Conservation (phyloP, 2,329 filamentous ascomycete species). For the Didymella arachidicola region DNA sequence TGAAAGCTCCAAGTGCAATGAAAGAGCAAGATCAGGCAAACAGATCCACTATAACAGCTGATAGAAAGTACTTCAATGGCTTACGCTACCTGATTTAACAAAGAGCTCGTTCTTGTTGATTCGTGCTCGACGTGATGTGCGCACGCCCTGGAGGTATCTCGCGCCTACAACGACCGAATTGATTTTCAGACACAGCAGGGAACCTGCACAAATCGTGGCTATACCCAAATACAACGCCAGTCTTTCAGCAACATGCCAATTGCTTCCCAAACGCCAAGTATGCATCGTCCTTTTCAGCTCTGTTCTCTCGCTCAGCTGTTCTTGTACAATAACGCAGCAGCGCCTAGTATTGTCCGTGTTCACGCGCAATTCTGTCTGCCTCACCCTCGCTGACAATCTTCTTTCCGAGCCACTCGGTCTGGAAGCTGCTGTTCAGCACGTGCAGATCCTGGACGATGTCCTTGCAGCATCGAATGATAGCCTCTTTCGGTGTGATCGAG, state of each 20-base stretch:
- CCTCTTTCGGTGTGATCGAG: constrained; percentile 84
- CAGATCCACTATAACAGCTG: background rate
- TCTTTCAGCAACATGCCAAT: constrained; percentile 14
- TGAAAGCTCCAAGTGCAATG: background rate
- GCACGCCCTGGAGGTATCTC: constrained; percentile 1
- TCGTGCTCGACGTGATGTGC: background rate
- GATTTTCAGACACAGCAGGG: background rate
- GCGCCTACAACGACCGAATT: background rate
- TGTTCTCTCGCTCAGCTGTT: background rate
- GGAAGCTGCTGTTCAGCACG: constrained; percentile 85
- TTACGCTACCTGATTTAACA: background rate
- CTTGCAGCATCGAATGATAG: constrained; percentile 80
- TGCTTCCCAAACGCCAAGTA: constrained; percentile 19
- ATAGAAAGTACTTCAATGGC: background rate
- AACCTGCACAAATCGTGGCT: background rate
- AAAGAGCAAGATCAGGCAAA: background rate
- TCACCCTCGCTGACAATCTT: constrained; percentile 48
- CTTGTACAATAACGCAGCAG: background rate
- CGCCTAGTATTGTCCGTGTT: constrained; percentile 40
- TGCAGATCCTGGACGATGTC: constrained; percentile 83
- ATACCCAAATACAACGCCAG: constrained; percentile 14
- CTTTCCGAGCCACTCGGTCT: constrained; percentile 69
- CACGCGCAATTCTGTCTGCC: constrained; percentile 42
- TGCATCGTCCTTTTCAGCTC: constrained; percentile 3
- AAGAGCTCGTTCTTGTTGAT: background rate